Conservation (phyloP, 495 filamentous ascomycete genomes). For the Talaromyces stipitatus region DNA sequence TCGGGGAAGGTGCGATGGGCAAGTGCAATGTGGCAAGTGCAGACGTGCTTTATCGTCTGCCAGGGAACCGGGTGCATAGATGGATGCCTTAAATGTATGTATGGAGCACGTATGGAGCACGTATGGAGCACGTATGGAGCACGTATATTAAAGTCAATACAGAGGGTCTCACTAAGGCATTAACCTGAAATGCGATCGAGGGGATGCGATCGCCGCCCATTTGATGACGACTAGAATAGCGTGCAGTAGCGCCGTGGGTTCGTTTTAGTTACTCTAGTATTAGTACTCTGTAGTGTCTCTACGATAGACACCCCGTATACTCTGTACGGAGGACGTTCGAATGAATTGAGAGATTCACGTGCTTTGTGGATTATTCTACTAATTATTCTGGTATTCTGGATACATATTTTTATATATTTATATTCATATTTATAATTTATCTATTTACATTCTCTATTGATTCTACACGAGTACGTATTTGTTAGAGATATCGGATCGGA, state of each 20-base stretch:
- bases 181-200: neutral
- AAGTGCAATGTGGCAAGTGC: no score
- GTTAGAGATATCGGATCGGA: constrained; percentile 7
- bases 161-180: neutral
- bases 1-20: no score
- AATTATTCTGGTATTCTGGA: no score
- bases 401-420: neutral
- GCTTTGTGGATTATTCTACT: no score
- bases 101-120: no score
- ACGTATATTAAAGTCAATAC: no score
- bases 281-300: neutral
- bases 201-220: neutral
- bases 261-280: neutral
- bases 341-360: no score
- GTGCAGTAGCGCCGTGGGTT: neutral
- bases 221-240: neutral
- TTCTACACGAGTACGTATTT: no score
- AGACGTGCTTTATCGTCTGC: no score
- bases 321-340: no score
- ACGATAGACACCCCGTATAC: neutral
- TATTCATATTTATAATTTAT: neutral
- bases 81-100: neutral
- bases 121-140: no score
- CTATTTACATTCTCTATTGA: neutral
- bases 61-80: neutral